phyloP scores from a whole-genome alignment of 306 rosid genomes.

The Vigna reflexopilosa region DNA sequence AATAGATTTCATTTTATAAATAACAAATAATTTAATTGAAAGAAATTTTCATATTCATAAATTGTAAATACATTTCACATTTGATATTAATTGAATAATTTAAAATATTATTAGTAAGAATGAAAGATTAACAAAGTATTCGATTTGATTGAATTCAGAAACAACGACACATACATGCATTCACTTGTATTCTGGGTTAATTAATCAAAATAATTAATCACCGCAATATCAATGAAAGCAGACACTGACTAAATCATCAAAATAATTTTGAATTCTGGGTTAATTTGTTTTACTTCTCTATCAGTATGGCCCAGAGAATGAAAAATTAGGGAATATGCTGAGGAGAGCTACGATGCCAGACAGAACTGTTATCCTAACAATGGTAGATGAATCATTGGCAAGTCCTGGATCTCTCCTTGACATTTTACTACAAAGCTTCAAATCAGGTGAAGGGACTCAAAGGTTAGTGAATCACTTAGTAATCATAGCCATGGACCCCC shows the following conservation, averaged over 20 bases:
- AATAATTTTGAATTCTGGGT: background rate
- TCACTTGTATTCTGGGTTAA: too few relatives aligned
- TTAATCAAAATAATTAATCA: too few relatives aligned
- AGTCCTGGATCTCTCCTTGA: conserved; percentile 63
- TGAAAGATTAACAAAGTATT: background rate
- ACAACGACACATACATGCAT: background rate
- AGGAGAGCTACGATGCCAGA: conserved; percentile 52
- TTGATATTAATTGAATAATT: background rate
- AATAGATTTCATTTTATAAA: too few relatives aligned
- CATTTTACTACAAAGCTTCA: conserved; percentile 61
- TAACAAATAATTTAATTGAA: too few relatives aligned
- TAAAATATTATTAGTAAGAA: background rate
- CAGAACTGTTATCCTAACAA: conserved; percentile 59
- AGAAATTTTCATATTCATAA: background rate
- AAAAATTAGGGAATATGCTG: conserved; percentile 46
- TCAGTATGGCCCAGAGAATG: conserved; percentile 39
- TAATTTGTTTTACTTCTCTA: conserved; percentile 11
- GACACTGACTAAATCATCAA: background rate
- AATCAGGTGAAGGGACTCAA: conserved; percentile 52
- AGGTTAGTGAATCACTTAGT: conserved; percentile 58
- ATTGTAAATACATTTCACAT: background rate
- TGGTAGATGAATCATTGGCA: conserved; percentile 60
- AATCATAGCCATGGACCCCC: conserved; percentile 50
- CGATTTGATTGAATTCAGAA: background rate
- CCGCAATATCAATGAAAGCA: background rate